Conservation (phyloP, 495 filamentous ascomycete genomes). For the Jackrogersella minutella region DNA sequence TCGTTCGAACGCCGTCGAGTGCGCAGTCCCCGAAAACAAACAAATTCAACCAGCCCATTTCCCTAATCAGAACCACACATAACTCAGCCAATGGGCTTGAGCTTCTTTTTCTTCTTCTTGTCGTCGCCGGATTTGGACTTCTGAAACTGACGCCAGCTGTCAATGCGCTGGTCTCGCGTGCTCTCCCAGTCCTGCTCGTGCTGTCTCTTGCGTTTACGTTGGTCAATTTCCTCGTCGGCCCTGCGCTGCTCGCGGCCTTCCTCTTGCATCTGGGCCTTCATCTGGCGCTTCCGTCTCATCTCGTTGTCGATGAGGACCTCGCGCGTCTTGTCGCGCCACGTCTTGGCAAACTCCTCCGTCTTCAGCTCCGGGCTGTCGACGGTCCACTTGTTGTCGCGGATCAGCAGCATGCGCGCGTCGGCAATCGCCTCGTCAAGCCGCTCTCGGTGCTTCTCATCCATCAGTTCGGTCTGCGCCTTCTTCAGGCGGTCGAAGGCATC, state of each 20-base stretch:
- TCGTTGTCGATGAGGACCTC: slow-evolving; percentile 94
- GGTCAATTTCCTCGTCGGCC: slow-evolving; percentile 85
- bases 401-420: slow-evolving; percentile 91
- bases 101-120: slow-evolving; percentile 95
- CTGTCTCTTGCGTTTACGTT: slow-evolving; percentile 90
- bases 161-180: slow-evolving; percentile 88
- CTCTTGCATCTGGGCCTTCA: slow-evolving; percentile 95
- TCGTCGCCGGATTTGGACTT: slow-evolving; percentile 67
- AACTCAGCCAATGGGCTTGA: slow-evolving; percentile 62
- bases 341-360: slow-evolving; percentile 77
- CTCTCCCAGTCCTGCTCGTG: slow-evolving; percentile 94
- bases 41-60: neutral
- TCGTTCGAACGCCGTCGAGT: slow-evolving; percentile 2
- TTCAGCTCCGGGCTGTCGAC: slow-evolving; percentile 87
- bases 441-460: slow-evolving; percentile 90
- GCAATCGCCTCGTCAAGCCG: slow-evolving; percentile 93
- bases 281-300: slow-evolving; percentile 79
- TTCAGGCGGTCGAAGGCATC: slow-evolving; percentile 97
- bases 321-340: slow-evolving; percentile 93
- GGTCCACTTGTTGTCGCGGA: slow-evolving; percentile 92
- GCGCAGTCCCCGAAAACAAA: slow-evolving; percentile 2
- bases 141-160: slow-evolving; percentile 92
- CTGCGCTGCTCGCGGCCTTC: slow-evolving; percentile 90
- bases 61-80: neutral
- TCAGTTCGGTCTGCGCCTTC: slow-evolving; percentile 87